Percentiles rank a stretch among this genome's conserved stretches.
These are phyloP conservation scores for Peronospora tabacina DNA, from an alignment of 352 stramenopile species.

Conservation along the genomic window DNA sequence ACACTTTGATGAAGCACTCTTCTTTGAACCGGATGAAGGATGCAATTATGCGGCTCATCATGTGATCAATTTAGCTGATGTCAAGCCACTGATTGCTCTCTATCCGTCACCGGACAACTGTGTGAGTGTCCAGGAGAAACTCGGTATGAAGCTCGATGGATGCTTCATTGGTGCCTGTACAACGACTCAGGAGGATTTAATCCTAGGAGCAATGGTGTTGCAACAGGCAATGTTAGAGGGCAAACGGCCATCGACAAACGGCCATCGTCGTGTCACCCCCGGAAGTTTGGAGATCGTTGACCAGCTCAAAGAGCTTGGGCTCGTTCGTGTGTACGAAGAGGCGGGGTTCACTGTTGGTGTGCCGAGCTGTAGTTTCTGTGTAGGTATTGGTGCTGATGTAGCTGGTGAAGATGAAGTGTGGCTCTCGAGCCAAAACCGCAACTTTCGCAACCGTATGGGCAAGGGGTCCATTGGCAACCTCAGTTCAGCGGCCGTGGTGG, in stretches of 20 bases:
- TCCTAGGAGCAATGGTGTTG: slow-evolving; percentile 70
- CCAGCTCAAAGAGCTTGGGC: slow-evolving; percentile 65
- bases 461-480: slow-evolving; percentile 76
- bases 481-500: slow-evolving; percentile 70
- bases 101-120: slow-evolving; percentile 74
- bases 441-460: slow-evolving; percentile 86
- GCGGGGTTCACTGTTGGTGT: slow-evolving; percentile 72
- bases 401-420: slow-evolving; percentile 77
- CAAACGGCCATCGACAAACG: slow-evolving; percentile 43
- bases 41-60: slow-evolving; percentile 15
- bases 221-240: slow-evolving; percentile 41
- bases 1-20: slow-evolving; percentile 46
- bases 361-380: slow-evolving; percentile 72
- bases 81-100: slow-evolving; percentile 68
- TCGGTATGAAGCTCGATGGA: slow-evolving; percentile 71
- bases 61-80: slow-evolving; percentile 60
- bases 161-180: slow-evolving; percentile 84
- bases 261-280: slow-evolving; percentile 71
- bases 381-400: slow-evolving; percentile 78
- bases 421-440: slow-evolving; percentile 76
- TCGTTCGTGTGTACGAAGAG: slow-evolving; percentile 73
- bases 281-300: slow-evolving; percentile 65
- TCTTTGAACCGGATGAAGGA: not conserved
- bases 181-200: slow-evolving; percentile 72
- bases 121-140: slow-evolving; percentile 56